Evolutionary conservation across 495 filamentous ascomycete genomes (phyloP).

Genomic region (Penicillium dipodomyicola): DNA sequence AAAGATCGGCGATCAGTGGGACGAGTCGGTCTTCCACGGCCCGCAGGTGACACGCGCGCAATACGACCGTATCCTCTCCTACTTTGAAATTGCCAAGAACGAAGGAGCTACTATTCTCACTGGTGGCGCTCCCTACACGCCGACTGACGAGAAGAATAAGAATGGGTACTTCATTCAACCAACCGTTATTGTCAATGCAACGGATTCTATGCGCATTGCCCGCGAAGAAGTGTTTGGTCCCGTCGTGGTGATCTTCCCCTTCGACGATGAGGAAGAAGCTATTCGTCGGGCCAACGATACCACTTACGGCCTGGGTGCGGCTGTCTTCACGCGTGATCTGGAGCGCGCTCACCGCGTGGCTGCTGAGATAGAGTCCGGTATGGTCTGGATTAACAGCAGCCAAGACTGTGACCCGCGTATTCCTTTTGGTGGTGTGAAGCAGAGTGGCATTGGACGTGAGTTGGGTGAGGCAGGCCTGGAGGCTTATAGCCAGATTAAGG

Average conservation of each 20-base stretch:
- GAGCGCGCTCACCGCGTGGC: constrained; percentile 79
- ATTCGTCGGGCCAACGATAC: constrained; percentile 80
- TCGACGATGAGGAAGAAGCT: constrained; percentile 82
- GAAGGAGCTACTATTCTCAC: constrained; percentile 76
- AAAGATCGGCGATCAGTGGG: constrained; percentile 81
- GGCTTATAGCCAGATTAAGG: constrained; percentile 74
- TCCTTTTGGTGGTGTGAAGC: constrained; percentile 92
- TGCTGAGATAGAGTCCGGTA: constrained; percentile 79
- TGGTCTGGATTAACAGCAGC: constrained; percentile 94
- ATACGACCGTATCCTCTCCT: constrained; percentile 75
- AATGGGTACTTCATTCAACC: constrained; percentile 69
- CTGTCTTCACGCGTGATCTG: constrained; percentile 80
- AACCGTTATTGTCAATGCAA: constrained; percentile 69
- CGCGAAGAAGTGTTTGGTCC: constrained; percentile 86
- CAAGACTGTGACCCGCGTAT: constrained; percentile 70
- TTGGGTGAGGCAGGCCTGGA: constrained; percentile 79
- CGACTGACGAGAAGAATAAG: constrained; percentile 42
- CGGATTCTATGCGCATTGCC: constrained; percentile 62
- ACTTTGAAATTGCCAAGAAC: constrained; percentile 70
- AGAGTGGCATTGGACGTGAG: constrained; percentile 88
- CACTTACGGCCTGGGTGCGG: constrained; percentile 82
- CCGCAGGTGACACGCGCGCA: constrained; percentile 86
- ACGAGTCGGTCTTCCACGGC: constrained; percentile 74
- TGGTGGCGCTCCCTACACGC: constrained; percentile 69
- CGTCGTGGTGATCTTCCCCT: constrained; percentile 75